Base-by-base conservation (phyloP, 2,329 filamentous ascomycete species). In the Fusarium sororula region DNA sequence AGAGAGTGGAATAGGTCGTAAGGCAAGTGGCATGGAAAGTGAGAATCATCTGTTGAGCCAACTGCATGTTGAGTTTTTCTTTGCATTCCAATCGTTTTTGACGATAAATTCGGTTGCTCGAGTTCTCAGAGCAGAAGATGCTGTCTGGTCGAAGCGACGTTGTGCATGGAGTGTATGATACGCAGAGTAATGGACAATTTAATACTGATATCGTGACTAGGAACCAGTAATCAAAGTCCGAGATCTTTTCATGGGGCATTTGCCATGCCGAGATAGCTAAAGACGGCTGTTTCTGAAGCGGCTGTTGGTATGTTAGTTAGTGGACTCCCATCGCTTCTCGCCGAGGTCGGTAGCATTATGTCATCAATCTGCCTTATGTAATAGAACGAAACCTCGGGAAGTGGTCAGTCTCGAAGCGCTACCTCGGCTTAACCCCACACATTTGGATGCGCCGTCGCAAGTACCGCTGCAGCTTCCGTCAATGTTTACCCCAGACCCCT, bases 341-440 rank as follows among this genome's bases (percentile, higher is more conserved):
- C 64, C 50, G 47, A 47, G 24, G n/a, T 30, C 15, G n/a, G 7
- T 45, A 7, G 7, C 14, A 28, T 38, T 48, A 50, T 63, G 55
- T 68, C 30, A 68, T 47, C 56, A 45, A 37, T 20, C 5, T 11
- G 42, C 20, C 30, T 62, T 56, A 69, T 41, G 55, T 74, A 71
- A 75, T 64, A 68, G 14, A 26, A 44, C 47, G 68, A 54, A 56
- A 62, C 73, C 68, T 77, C 75, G 75, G 75, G 70, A 74, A 32
- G 67, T 65, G 74, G 76, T 62, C 70, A 39, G 47, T 38, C 35
- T 32, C 24, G 20, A 30, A 44, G 54, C 41, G 50, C 55, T 79
- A 79, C 79, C 79, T 80, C 79, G 79, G 79, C 73, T 73, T 64
- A 70, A 74, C 78, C 79, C 79, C 79, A 79, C 78, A 77, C 53